Base-by-base conservation (phyloP, 2,329 filamentous ascomycete species). In the Dryadomyces sulphureus region DNA sequence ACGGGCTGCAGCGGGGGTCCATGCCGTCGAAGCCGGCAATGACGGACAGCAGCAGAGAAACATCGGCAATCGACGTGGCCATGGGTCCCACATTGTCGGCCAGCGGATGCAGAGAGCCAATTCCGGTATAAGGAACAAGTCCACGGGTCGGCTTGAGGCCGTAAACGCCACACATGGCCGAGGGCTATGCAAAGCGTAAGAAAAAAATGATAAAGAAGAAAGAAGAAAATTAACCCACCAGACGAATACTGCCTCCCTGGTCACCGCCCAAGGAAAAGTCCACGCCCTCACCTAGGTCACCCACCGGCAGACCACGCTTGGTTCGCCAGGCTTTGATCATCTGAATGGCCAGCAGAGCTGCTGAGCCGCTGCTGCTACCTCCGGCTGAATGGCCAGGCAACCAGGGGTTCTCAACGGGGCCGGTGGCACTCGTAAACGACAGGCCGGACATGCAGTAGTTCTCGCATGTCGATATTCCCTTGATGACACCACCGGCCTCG, bases 401-500 rank as follows among this genome's bases (percentile, higher is more conserved):
- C 60, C 84, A 78, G 0, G 85, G 85, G 54, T 92, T 92, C 20
- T 70, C 67, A 0, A 72, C 75, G 2, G 79, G 77, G 50, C 88
- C 87, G 60, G 83, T 84, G 55, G 84, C 84, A 4, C 79, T 83
- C 0, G 81, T 86, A 54, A 84, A 62, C 57, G 14, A 57, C 54
- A 41, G 57, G 52, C 54, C 66, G 74, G 53, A 82, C 69, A 12
- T 81, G 83, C 46, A 84, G 67, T 41, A 59, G 48, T 25, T 54
- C 58, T 89, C 84, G 59, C 87, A 81, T 80, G 89, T 87, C 3
- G 71, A 80, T 1, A 75, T 88, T 14, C 83, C 84, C 8, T 85
- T 63, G 21, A 86, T 65, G 14, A 90, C 66, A 1, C 75, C 82
- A 2, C 85, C 85, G 0, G 79, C 76, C 46, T 83, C 77, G 54